Base-by-base conservation (phyloP, 23 red algal genomes). In the Gracilaria domingensis region DNA sequence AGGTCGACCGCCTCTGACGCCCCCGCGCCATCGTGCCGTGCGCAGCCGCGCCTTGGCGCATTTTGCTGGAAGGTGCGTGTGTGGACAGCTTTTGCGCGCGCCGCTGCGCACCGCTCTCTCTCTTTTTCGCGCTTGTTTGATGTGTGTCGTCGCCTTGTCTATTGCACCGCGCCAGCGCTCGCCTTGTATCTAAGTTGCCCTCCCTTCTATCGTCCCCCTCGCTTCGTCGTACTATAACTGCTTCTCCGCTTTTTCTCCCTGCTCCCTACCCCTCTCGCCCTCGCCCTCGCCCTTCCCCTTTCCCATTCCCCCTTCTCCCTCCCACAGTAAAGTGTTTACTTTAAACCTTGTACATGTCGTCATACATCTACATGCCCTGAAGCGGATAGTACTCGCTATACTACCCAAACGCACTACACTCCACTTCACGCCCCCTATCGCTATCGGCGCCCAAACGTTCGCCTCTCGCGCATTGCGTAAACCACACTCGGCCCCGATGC, bases 1-100 rank as follows among this genome's bases (percentile, higher is more conserved):
- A 98, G 60, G 45, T 98, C 29, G 60, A 98, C 30, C 94, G 91
- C 45, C 94, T 98, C 54, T 98, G 78, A 88, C 69, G 37, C 69
- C 69, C 69, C 69, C 23, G 39, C 69, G 28, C 36, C 35, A 8
- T 6, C 69, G 13, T 70, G 17, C 28, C 69, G 37, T 25, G 69
- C 33, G 69, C 39, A 47, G 69, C 39, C 39, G 69, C 69, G 37
- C 69, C 37, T 75, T 32, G 37, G 23, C 69, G 37, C 69, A 47
- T 75, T 75, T 75, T 75, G 69, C 69, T 44, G 69, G n/a, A 75
- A 44, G 69, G 69, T 75, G 69, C 37, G 69, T 75, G 33, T 75
- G 69, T 75, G 69, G 69, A 75, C 69, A 75, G 35, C 35, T 75
- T 75, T 75, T 75, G 69, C 39, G 69, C 69, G 35, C 60, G 60